Conservation (phyloP, 2,329 filamentous ascomycete genomes). For the Trichoderma cornu-damae region DNA sequence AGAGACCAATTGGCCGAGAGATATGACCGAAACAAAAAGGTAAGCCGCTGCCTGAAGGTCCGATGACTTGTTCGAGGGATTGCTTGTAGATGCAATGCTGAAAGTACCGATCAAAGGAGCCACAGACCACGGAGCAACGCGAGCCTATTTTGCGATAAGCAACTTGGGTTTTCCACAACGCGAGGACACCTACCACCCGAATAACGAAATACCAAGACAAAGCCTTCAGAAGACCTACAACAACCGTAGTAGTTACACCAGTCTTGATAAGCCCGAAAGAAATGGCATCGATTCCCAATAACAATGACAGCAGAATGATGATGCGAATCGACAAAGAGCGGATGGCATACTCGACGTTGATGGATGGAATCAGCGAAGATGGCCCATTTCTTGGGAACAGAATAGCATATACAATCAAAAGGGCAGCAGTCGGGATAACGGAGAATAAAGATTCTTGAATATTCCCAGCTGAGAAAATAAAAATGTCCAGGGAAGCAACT, state of each 20-base stretch:
- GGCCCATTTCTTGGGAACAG: slow-evolving; percentile 18
- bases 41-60: slow-evolving; percentile 27
- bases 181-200: slow-evolving; percentile 27
- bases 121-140: slow-evolving; percentile 30
- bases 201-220: slow-evolving; percentile 34
- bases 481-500: not conserved
- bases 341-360: slow-evolving; percentile 27
- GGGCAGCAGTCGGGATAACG: slow-evolving; percentile 25
- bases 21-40: slow-evolving; percentile 28
- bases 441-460: slow-evolving; percentile 24
- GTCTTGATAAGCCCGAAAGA: slow-evolving; percentile 25
- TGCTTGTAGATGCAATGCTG: slow-evolving; percentile 27
- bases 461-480: slow-evolving; percentile 29
- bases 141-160: slow-evolving; percentile 25
- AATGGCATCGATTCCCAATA: slow-evolving; percentile 21
- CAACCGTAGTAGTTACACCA: slow-evolving; percentile 19
- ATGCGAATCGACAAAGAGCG: slow-evolving; percentile 26
- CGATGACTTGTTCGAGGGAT: slow-evolving; percentile 28
- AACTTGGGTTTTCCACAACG: accelerated
- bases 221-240: slow-evolving; percentile 30
- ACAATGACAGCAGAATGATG: slow-evolving; percentile 19
- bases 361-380: not conserved
- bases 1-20: slow-evolving; percentile 30
- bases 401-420: slow-evolving; percentile 30
- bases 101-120: slow-evolving; percentile 32